Conservation (phyloP, 129 eudicot species). For the Erigeron canadensis region DNA sequence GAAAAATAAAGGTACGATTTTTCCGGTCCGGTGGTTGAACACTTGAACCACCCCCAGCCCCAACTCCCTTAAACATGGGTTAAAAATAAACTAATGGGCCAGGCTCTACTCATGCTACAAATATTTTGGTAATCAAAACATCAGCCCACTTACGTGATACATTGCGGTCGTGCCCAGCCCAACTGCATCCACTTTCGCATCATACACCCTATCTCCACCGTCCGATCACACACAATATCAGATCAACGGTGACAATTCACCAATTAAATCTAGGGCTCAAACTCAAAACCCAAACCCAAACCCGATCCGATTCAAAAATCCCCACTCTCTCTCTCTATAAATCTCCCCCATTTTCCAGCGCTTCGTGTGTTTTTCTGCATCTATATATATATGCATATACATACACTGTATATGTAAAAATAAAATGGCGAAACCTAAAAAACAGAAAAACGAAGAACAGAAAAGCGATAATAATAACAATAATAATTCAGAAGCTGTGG, state of each 20-base stretch:
- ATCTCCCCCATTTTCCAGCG: conserved; percentile 23
- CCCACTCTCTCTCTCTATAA: conserved; percentile 31
- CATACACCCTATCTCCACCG: conserved; percentile 1
- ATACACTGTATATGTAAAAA: conserved; percentile 3
- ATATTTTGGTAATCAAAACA: too few relatives aligned
- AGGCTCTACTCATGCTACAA: too few relatives aligned
- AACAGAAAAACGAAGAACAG: conserved; percentile 83
- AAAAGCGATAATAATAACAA: conserved; percentile 31
- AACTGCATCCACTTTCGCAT: neutral
- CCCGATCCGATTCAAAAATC: conserved; percentile 24
- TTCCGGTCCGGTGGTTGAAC: too few relatives aligned
- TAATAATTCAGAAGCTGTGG: conserved; percentile 67
- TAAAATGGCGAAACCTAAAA: conserved; percentile 83
- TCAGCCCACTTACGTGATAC: neutral
- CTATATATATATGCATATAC: too few relatives aligned
- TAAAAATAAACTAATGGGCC: too few relatives aligned
- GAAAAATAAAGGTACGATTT: too few relatives aligned
- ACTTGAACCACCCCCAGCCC: too few relatives aligned
- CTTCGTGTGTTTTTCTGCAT: conserved; percentile 13
- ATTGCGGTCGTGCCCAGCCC: conserved; percentile 7
- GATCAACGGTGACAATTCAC: conserved; percentile 29
- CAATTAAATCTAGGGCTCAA: conserved; percentile 47
- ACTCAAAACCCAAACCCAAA: neutral
- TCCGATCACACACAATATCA: conserved; percentile 18
- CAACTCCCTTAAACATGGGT: too few relatives aligned